These are phyloP conservation scores for Nemania sp. DNA, from an alignment of 2,329 filamentous ascomycete species.

Conservation along the genomic window DNA sequence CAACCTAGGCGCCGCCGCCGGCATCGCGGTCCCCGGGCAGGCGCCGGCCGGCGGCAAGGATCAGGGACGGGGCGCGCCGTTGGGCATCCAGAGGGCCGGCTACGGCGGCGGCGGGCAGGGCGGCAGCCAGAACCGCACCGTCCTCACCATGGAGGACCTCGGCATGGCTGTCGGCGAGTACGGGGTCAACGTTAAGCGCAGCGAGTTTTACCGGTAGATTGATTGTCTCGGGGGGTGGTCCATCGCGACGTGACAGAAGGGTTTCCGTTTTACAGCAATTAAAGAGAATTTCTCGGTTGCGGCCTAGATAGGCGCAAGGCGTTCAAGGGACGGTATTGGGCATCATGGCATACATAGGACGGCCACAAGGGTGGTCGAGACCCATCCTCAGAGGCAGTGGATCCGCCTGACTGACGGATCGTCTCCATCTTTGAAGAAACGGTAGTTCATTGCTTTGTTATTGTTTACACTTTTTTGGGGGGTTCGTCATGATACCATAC, in stretches of 20 bases:
- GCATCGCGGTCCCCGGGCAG: slow-evolving; percentile 68
- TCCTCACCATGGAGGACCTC: slow-evolving; percentile 97
- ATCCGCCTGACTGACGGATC: background rate
- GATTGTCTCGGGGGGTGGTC: background rate
- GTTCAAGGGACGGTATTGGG: slow-evolving; percentile 19
- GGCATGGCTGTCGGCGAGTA: slow-evolving; percentile 99
- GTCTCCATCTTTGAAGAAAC: slow-evolving; percentile 9
- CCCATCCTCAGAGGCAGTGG: background rate
- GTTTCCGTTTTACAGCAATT: slow-evolving; percentile 6
- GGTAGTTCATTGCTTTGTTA: background rate
- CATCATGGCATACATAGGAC: slow-evolving; percentile 8
- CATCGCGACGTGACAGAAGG: background rate
- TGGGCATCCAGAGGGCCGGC: slow-evolving; percentile 76
- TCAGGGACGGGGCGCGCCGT: slow-evolving; percentile 61
- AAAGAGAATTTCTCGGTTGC: background rate
- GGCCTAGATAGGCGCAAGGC: slow-evolving; percentile 25
- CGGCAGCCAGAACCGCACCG: slow-evolving; percentile 85
- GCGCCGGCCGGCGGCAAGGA: slow-evolving; percentile 59
- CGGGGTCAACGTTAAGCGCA: slow-evolving; percentile 94
- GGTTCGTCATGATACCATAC: background rate
- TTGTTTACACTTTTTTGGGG: background rate
- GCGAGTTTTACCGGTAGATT: slow-evolving; percentile 77
- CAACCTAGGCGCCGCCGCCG: slow-evolving; percentile 75
- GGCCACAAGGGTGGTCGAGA: background rate
- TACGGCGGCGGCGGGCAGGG: slow-evolving; percentile 89